Percentiles rank a stretch among this genome's conserved stretches.
These are phyloP conservation scores for Penicillium sp. DNA, from an alignment of 2,329 filamentous ascomycete genomes.

Conservation along the genomic window DNA sequence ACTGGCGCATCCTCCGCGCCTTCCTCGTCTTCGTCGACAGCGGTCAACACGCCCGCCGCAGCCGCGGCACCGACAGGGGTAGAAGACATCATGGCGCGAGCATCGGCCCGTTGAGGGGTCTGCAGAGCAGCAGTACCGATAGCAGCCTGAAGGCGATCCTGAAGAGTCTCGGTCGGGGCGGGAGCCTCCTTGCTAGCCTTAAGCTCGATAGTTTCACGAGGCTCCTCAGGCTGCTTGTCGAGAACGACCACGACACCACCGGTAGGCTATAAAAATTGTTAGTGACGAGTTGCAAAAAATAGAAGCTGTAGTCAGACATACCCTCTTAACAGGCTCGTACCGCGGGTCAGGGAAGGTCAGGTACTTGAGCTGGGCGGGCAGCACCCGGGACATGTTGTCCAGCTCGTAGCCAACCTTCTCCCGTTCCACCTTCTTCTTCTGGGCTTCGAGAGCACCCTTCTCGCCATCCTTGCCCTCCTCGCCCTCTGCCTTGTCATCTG, in stretches of 20 bases:
- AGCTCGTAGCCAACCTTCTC: constrained; percentile 96
- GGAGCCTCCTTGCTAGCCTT: constrained; percentile 74
- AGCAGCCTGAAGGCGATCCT: constrained; percentile 44
- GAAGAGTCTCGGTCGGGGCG: constrained; percentile 40
- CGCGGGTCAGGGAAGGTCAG: constrained; percentile 87
- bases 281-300: constrained; percentile 31
- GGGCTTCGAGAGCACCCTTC: constrained; percentile 58
- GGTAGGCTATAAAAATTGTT: constrained; percentile 65
- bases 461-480: constrained; percentile 59
- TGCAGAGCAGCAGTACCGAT: constrained; percentile 34
- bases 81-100: constrained; percentile 21
- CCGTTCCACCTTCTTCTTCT: constrained; percentile 89
- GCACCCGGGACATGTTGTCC: constrained; percentile 93
- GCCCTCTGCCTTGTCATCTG: constrained; percentile 60
- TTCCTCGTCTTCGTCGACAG: constrained; percentile 70
- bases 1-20: constrained; percentile 49
- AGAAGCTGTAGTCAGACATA: constrained; percentile 44
- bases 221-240: constrained; percentile 75
- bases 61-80: constrained; percentile 59
- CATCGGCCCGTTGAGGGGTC: constrained; percentile 33
- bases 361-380: constrained; percentile 90
- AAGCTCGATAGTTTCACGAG: constrained; percentile 80
- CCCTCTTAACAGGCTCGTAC: constrained; percentile 91
- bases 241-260: constrained; percentile 89
- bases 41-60: constrained; percentile 76